Evolutionary conservation across 192 early-diverging fungal genomes (phyloP).

Genomic region (Mortierella antarctica): DNA sequence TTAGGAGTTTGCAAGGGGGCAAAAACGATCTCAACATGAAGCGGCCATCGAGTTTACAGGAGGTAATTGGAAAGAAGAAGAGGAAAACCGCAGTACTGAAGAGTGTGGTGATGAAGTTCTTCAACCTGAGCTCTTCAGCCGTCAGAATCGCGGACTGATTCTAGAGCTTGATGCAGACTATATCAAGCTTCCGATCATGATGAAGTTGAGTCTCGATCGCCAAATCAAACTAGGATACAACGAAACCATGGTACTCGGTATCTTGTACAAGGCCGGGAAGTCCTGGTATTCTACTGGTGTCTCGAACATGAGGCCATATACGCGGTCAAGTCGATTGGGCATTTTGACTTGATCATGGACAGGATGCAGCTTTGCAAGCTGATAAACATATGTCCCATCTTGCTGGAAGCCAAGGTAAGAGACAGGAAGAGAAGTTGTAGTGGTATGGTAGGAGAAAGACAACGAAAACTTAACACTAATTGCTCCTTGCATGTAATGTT

Average conservation of each 20-base stretch:
- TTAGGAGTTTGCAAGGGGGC: too few species aligned
- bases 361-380: conserved; percentile 36
- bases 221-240: conserved; percentile 28
- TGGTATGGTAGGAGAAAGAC: neutral
- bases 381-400: conserved; percentile 31
- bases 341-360: conserved; percentile 32
- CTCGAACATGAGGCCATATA: conserved; percentile 27
- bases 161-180: conserved; percentile 36
- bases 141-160: too few species aligned
- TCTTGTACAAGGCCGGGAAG: conserved; percentile 27
- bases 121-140: too few species aligned
- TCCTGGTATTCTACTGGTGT: conserved; percentile 22
- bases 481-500: neutral
- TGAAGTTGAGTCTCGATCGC: conserved; percentile 30
- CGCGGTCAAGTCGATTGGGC: conserved; percentile 28
- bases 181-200: conserved; percentile 37
- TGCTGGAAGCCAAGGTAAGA: conserved; percentile 31
- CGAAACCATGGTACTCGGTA: conserved; percentile 12
- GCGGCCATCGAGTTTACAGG: too few species aligned
- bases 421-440: neutral
- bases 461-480: conserved; percentile 1
- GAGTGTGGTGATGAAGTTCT: too few species aligned
- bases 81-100: too few species aligned
- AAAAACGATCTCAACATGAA: too few species aligned
- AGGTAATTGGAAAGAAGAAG: too few species aligned